phyloP scores from a whole-genome alignment of 805 yeast species.

The Saturnispora gosingensis region DNA sequence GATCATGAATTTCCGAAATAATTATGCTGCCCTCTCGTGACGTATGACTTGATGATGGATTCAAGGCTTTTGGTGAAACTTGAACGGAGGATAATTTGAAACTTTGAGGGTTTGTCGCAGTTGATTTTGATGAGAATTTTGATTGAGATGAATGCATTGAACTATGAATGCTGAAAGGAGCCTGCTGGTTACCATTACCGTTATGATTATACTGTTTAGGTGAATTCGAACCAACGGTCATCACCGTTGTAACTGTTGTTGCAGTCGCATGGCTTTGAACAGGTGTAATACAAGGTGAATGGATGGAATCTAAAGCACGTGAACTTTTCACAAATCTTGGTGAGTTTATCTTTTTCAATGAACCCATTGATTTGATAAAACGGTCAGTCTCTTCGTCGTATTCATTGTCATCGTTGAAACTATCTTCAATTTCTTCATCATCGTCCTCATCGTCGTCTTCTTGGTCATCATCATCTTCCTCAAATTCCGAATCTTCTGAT shows the following conservation, averaged over 20 bases:
- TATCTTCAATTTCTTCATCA: constrained; percentile 12
- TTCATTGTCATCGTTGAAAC: constrained; percentile 10
- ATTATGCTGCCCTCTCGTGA: constrained; percentile 8
- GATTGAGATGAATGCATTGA: constrained; percentile 8
- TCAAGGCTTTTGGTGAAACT: not conserved
- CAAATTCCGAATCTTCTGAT: constrained; percentile 16
- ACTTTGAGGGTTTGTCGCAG: not conserved
- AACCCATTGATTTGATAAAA: constrained; percentile 9
- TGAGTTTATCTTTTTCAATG: constrained; percentile 2
- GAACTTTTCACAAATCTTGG: constrained; percentile 4
- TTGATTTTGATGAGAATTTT: not conserved
- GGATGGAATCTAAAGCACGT: constrained; percentile 6
- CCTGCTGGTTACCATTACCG: not conserved
- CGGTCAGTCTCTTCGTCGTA: constrained; percentile 11
- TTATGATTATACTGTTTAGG: not conserved
- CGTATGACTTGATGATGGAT: not conserved
- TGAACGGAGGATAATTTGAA: constrained; percentile 11
- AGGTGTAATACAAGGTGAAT: constrained; percentile 11
- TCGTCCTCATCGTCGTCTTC: constrained; percentile 11
- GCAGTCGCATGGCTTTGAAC: constrained; percentile 13
- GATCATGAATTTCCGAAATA: constrained; percentile 20
- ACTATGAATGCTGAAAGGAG: not conserved
- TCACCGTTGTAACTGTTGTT: constrained; percentile 9
- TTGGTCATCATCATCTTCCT: constrained; percentile 13
- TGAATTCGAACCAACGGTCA: constrained; percentile 8